Conservation (phyloP, 345 rosid species). For the Brassica juncea region DNA sequence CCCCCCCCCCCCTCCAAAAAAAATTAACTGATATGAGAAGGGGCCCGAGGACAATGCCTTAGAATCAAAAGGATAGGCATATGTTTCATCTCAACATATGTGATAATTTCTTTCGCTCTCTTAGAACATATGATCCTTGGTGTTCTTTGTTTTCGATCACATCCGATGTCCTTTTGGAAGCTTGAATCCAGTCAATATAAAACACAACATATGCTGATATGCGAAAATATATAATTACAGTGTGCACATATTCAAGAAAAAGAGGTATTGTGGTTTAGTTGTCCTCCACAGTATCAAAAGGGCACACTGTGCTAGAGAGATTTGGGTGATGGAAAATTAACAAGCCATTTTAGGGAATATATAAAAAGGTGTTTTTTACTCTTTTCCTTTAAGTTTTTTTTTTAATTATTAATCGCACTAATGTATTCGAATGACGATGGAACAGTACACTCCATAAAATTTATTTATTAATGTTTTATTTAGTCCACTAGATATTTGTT, state of each 20-base stretch:
- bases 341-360: slow-evolving; percentile 10
- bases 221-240: not conserved
- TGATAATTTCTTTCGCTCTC: slow-evolving; percentile 6
- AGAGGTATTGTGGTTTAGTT: slow-evolving; percentile 29
- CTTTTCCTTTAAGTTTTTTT: slow-evolving; percentile 2
- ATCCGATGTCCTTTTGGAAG: slow-evolving; percentile 26
- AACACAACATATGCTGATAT: not conserved
- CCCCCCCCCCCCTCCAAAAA: too few species aligned
- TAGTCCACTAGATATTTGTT: slow-evolving; percentile 31
- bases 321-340: slow-evolving; percentile 35
- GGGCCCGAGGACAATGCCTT: too few species aligned
- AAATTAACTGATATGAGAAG: too few species aligned
- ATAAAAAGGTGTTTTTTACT: not conserved
- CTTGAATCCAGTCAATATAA: slow-evolving; percentile 18
- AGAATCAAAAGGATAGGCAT: too few species aligned
- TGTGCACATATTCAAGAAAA: not conserved
- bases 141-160: slow-evolving; percentile 13
- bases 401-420: not conserved
- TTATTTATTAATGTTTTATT: not conserved
- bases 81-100: not conserved
- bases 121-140: slow-evolving; percentile 20
- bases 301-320: slow-evolving; percentile 11
- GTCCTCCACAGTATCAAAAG: slow-evolving; percentile 24
- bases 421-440: slow-evolving; percentile 1
- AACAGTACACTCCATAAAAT: slow-evolving; percentile 24